Base-by-base conservation (phyloP, 2,329 filamentous ascomycete species). In the Fusarium subglutinans region DNA sequence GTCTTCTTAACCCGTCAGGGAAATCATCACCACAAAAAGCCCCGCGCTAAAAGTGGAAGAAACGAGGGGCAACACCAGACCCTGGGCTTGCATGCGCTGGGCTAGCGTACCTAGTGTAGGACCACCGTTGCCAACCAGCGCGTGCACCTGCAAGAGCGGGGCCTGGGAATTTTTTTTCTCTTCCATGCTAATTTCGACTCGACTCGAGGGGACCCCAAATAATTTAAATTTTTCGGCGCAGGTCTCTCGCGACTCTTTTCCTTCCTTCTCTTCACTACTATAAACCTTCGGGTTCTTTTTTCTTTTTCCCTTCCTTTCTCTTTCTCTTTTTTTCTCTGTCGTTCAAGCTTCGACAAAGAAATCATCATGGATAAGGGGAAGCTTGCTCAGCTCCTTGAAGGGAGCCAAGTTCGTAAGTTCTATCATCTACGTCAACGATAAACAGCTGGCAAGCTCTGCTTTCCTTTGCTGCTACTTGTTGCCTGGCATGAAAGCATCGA, bases 361-460 rank as follows among this genome's bases (percentile, higher is more conserved):
- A 57, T 66, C 70, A 64, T 59, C 73, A 85, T 85, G 84, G 84
- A 86, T 76, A 85, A 84, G 80, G 91, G 94, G 83, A 91, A 93
- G 85, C 95, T 98, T 82, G 89, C 96, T 77, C 89, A 93, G 86
- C 91, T 98, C 85, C 90, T 98, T 82, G 90, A 96, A 88, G 92
- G 93, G 85, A 91, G 96, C 79, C 90, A 97, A 85, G 91, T 94
- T 83, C 95, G 94, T 96, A 86, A 86, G 93, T 91, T 28, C 56
- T 35, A 60, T 18, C 35, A 18, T 47, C 67, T 68, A 57, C 24
- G 30, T 50, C 57, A 35, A 71, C 37, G 61, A 24, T 28, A 26
- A 26, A 33, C 44, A 54, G 44, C 51, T 47, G 38, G 37, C 54
- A 35, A 57, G 48, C 38, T 41, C 38, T 58, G 63, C 37, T 67